Percentiles rank a stretch among this genome's conserved stretches.
These are phyloP conservation scores for Ceratobasidium sp. DNA, from an alignment of 1,284 basidiomycete species.

Conservation along the genomic window DNA sequence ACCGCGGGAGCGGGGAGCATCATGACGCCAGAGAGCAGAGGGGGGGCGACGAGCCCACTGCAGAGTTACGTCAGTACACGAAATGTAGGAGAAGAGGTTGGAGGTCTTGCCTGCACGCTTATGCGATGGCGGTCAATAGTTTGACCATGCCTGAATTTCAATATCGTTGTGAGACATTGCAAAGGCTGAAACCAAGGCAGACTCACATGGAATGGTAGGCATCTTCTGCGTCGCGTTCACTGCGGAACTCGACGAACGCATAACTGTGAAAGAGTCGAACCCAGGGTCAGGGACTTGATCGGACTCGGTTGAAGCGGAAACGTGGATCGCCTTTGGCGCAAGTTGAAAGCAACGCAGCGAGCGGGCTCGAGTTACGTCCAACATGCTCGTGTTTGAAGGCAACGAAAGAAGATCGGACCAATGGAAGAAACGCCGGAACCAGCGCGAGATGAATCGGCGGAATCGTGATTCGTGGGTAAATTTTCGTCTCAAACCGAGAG, in stretches of 20 bases:
- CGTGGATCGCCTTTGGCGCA: slow-evolving; percentile 43
- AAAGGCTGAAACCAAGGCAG: slow-evolving; percentile 26
- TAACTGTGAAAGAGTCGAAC: slow-evolving; percentile 71
- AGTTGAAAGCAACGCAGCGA: slow-evolving; percentile 34
- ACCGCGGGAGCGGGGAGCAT: slow-evolving; percentile 62
- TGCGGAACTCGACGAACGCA: slow-evolving; percentile 91
- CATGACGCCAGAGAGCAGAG: slow-evolving; percentile 86
- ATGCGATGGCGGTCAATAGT: slow-evolving; percentile 84
- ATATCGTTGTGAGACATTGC: slow-evolving; percentile 29
- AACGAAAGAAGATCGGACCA: slow-evolving; percentile 8
- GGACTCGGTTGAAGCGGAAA: slow-evolving; percentile 47
- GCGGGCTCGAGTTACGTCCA: slow-evolving; percentile 12
- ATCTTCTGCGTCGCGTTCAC: slow-evolving; percentile 85
- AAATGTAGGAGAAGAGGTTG: slow-evolving; percentile 16
- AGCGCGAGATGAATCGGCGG: slow-evolving; percentile 16
- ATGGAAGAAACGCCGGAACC: slow-evolving; percentile 15
- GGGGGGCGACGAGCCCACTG: slow-evolving; percentile 94
- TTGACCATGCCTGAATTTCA: slow-evolving; percentile 77
- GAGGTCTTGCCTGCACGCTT: slow-evolving; percentile 76
- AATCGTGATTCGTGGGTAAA: slow-evolving; percentile 24
- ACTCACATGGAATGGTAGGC: slow-evolving; percentile 91
- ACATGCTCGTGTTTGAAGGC: slow-evolving; percentile 34
- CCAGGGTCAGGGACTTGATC: slow-evolving; percentile 50
- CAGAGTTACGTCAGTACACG: slow-evolving; percentile 10
- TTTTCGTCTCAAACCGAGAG: slow-evolving; percentile 16